These are phyloP conservation scores for Calonectria henricotiae DNA, from an alignment of 2,329 filamentous ascomycete genomes.

Conservation along the genomic window DNA sequence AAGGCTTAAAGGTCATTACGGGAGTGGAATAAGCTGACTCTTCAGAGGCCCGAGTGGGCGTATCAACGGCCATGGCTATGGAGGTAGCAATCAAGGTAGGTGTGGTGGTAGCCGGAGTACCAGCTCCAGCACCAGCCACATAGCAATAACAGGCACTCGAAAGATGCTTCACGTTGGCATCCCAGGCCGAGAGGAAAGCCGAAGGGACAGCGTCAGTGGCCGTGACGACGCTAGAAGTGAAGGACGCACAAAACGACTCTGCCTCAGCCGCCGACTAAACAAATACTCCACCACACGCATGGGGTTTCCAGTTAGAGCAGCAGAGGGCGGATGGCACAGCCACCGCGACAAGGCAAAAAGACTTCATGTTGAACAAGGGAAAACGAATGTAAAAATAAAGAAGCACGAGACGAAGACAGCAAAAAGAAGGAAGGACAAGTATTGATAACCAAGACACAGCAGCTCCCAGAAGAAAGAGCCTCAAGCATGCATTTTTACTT, in stretches of 20 bases:
- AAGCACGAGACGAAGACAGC: not conserved
- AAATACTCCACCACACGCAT: conserved; percentile 25
- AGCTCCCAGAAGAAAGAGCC: not conserved
- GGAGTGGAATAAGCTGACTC: not conserved
- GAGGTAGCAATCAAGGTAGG: not conserved
- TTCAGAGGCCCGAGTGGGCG: not conserved
- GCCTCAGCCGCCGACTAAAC: conserved; percentile 4
- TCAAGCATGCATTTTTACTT: conserved; percentile 7
- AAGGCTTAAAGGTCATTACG: not conserved
- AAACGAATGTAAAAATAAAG: not conserved
- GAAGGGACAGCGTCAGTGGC: conserved; percentile 12
- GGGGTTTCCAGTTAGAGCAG: conserved; percentile 24
- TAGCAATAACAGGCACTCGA: conserved; percentile 9
- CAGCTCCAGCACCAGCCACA: conserved; percentile 8
- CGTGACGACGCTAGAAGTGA: not conserved
- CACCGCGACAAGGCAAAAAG: conserved; percentile 30
- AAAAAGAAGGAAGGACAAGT: conserved; percentile 26
- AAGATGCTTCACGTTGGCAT: conserved; percentile 10
- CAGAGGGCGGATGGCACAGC: conserved; percentile 34
- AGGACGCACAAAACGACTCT: conserved; percentile 7
- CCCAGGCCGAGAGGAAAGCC: conserved; percentile 7
- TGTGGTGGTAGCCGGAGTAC: conserved; percentile 3
- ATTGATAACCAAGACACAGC: not conserved
- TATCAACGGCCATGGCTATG: not conserved
- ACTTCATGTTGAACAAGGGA: conserved; percentile 18